phyloP scores from a whole-genome alignment of 768 basidiomycete genomes.

The Rossbeevera mucosa region DNA sequence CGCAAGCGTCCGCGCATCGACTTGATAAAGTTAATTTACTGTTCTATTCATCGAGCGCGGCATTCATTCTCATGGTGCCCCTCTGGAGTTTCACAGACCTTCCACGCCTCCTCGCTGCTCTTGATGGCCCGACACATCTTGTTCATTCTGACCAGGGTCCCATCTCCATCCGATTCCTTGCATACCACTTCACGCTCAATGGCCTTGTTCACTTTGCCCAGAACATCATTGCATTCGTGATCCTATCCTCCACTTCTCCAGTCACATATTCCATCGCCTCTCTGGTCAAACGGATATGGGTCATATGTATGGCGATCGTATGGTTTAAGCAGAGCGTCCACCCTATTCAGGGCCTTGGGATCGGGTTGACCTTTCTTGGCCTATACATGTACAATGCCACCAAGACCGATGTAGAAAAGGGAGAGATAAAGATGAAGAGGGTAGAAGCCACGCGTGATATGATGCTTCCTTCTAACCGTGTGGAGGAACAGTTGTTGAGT shows the following conservation, averaged over 20 bases:
- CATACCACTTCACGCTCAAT: slow-evolving; percentile 86
- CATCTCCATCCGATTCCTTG: slow-evolving; percentile 55
- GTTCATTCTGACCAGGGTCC: slow-evolving; percentile 45
- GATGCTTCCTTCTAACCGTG: slow-evolving; percentile 63
- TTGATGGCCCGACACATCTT: slow-evolving; percentile 38
- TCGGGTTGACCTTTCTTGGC: slow-evolving; percentile 82
- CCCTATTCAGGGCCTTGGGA: slow-evolving; percentile 83
- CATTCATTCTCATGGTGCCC: slow-evolving; percentile 94
- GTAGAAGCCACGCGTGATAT: slow-evolving; percentile 68
- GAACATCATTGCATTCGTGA: slow-evolving; percentile 96
- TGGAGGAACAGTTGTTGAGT: slow-evolving; percentile 49
- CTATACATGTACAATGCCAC: slow-evolving; percentile 96
- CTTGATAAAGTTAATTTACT: slow-evolving; percentile 96
- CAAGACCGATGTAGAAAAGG: slow-evolving; percentile 87
- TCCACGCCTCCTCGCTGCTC: slow-evolving; percentile 52
- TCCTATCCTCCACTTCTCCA: slow-evolving; percentile 92
- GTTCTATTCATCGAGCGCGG: slow-evolving; percentile 90
- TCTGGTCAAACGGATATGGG: slow-evolving; percentile 94
- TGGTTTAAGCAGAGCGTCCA: slow-evolving; percentile 93
- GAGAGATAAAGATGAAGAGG: slow-evolving; percentile 82
- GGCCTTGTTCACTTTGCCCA: slow-evolving; percentile 95
- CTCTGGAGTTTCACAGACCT: slow-evolving; percentile 92
- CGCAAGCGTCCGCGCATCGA: slow-evolving; percentile 58
- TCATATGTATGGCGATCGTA: slow-evolving; percentile 95
- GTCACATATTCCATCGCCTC: slow-evolving; percentile 99